These are phyloP conservation scores for Pseudopyricularia cyperi DNA, from an alignment of 2,329 filamentous ascomycete genomes.

Conservation along the genomic window DNA sequence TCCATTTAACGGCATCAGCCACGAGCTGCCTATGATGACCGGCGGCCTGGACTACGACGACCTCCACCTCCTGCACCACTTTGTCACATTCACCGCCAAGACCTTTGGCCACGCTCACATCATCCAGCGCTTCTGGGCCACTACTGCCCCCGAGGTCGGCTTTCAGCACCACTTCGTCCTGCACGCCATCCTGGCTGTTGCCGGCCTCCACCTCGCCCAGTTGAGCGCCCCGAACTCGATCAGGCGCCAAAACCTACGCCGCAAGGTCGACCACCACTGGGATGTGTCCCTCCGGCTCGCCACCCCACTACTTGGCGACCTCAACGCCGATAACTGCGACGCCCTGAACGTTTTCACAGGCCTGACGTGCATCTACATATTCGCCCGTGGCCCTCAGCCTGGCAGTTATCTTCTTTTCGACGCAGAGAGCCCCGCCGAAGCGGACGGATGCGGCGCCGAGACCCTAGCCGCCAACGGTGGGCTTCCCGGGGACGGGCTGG, in stretches of 20 bases:
- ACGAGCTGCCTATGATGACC: neutral
- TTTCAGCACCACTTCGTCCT: slow-evolving; percentile 33
- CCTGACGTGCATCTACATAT: slow-evolving; percentile 18
- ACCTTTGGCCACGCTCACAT: slow-evolving; percentile 28
- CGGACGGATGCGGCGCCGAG: neutral
- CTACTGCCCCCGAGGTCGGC: slow-evolving; percentile 31
- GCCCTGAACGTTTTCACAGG: slow-evolving; percentile 16
- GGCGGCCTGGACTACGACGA: slow-evolving; percentile 14
- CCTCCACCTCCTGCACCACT: slow-evolving; percentile 40
- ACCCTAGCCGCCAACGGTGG: neutral
- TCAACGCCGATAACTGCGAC: slow-evolving; percentile 11
- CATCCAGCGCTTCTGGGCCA: slow-evolving; percentile 30
- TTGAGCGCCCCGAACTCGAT: slow-evolving; percentile 8
- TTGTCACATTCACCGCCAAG: slow-evolving; percentile 31
- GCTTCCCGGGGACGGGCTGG: neutral
- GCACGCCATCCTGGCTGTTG: slow-evolving; percentile 31
- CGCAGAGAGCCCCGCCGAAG: neutral
- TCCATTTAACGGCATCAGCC: neutral
- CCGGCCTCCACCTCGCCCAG: slow-evolving; percentile 33
- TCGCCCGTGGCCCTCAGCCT: slow-evolving; percentile 15
- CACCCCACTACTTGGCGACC: slow-evolving; percentile 8
- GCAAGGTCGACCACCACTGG: slow-evolving; percentile 3
- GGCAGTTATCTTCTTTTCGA: slow-evolving; percentile 17
- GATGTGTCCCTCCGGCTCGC: slow-evolving; percentile 4
- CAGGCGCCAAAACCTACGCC: neutral